Evolutionary conservation across 1,139 yeast species (phyloP), one percentile per base, ranked within the genome.

Genomic region (Pichia sp.): DNA sequence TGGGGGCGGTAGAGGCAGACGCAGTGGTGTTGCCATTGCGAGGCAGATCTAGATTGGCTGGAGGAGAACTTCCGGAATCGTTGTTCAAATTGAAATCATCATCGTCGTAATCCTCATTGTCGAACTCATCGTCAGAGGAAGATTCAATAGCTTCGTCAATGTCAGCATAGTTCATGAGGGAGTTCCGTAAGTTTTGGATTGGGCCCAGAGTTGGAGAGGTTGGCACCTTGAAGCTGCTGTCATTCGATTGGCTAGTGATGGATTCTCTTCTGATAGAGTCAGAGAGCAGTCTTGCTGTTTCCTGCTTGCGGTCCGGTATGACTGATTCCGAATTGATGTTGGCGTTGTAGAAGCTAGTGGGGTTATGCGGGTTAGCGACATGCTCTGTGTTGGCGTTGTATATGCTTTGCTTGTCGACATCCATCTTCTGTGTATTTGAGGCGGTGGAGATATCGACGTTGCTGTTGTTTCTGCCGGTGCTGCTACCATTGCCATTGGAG

Each of bases 171-270:
- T 60, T 60, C 44, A 53, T 57, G 43, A 60, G 56, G 7, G 67
- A 61, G 34, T 59, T 60, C 51, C 68, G 56, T 10, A 63, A 46
- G 46, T 49, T 59, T 46, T 60, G 66, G 30, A 63, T 44, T 13
- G 68, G 68, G 39, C 57, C 60, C 39, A 52, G 53, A 18, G 61
- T 56, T 7, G 73, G 73, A 18, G 72, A 69, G 1, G 53, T 46
- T 16, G 84, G 84, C 7, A 80, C 63, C 54, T 69, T 73, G 25
- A 75, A 60, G 58, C 72, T 73, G 63, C 79, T 83, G 58, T 77
- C 80, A 25, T 72, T 67, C 44, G 66, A 66, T 36, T 72, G 67
- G 58, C 72, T 75, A 25, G 85, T 78, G 49, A 83, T 82, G 25
- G 83, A 76, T 59, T 80, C 85, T 56, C 87, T 70, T 62, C 83